Percentiles rank a stretch among this genome's conserved stretches.
Conservation (phyloP, 2,329 filamentous ascomycete genomes). For the Diplodia intermedia region DNA sequence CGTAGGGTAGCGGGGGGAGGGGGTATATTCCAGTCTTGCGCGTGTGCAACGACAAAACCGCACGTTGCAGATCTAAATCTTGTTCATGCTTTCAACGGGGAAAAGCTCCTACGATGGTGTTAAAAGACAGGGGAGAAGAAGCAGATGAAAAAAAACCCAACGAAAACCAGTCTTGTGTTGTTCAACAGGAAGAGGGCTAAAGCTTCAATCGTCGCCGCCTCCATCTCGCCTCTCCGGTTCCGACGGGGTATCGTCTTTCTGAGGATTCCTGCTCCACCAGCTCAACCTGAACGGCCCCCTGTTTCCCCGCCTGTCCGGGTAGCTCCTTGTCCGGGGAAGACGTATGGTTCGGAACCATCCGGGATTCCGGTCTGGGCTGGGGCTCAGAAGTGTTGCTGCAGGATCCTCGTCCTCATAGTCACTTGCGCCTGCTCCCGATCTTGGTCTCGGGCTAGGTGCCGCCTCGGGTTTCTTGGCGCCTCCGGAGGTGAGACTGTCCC, state of each 20-base stretch:
- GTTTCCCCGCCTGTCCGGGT: conserved; percentile 1
- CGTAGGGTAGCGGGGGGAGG: neutral
- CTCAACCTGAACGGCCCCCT: conserved; percentile 31
- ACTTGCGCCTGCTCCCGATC: conserved; percentile 11
- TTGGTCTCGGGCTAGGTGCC: neutral
- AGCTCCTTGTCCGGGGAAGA: conserved; percentile 2
- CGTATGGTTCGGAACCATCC: conserved; percentile 23
- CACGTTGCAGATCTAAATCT: neutral
- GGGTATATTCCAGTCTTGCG: conserved; percentile 12
- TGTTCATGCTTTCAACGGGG: neutral
- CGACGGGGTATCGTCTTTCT: conserved; percentile 14
- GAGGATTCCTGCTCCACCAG: conserved; percentile 22
- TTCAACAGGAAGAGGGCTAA: neutral
- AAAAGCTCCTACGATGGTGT: neutral
- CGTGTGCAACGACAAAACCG: neutral
- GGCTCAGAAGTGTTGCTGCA: conserved; percentile 21
- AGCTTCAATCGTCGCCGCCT: neutral
- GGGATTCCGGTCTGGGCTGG: conserved; percentile 22
- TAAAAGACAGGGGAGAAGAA: neutral
- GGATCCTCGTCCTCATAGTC: conserved; percentile 29
- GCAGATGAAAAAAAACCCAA: neutral
- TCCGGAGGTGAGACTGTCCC: conserved; percentile 8
- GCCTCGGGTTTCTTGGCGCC: conserved; percentile 7
- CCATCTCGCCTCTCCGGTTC: conserved; percentile 7
- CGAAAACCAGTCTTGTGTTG: conserved; percentile 2